Evolutionary conservation across 345 rosid genomes (phyloP).

Genomic region (Barbarea vulgaris): DNA sequence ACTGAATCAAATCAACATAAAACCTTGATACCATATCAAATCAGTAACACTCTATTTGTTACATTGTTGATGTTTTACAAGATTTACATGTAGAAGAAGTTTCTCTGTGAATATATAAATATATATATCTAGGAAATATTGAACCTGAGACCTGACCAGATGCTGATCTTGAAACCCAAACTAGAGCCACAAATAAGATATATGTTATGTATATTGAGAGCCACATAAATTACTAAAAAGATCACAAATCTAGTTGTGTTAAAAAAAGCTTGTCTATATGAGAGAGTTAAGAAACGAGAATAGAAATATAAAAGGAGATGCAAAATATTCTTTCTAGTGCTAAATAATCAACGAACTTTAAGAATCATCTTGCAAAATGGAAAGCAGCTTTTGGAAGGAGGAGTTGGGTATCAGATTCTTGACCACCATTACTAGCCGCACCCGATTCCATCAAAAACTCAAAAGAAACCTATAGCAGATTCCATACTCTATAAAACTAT

Average conservation of each 20-base stretch:
- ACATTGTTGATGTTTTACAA: not conserved
- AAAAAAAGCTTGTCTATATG: not conserved
- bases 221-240: not conserved
- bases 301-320: not conserved
- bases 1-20: too few species aligned
- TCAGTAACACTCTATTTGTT: not conserved
- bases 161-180: not conserved
- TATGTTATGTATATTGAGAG: not conserved
- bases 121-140: too few species aligned
- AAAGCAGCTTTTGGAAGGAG: slow-evolving; percentile 27
- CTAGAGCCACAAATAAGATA: not conserved
- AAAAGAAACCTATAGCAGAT: slow-evolving; percentile 1
- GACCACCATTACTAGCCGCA: slow-evolving; percentile 32
- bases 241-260: not conserved
- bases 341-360: slow-evolving; percentile 29
- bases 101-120: too few species aligned
- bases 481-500: not conserved
- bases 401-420: slow-evolving; percentile 37
- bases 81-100: not conserved
- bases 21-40: not conserved
- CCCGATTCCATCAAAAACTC: slow-evolving; percentile 27
- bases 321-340: not conserved
- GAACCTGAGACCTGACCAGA: too few species aligned
- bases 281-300: slow-evolving; percentile 11
- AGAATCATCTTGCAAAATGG: slow-evolving; percentile 34